phyloP scores from a whole-genome alignment of 2,329 filamentous ascomycete species.

The Sclerotinia sclerotiorum region DNA sequence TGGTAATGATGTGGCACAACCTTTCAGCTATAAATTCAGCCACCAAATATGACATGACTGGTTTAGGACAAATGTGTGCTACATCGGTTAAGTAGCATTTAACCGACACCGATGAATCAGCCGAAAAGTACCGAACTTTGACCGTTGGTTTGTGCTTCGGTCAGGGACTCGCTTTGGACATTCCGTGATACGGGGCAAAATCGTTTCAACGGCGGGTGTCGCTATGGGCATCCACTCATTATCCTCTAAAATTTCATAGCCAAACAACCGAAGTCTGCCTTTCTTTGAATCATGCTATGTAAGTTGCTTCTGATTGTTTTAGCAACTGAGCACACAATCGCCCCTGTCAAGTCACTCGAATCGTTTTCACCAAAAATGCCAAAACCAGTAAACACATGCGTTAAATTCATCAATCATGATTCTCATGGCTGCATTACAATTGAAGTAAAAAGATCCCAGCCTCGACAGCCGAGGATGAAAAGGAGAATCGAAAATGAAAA shows the following conservation, averaged over 20 bases:
- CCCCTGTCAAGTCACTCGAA: not conserved
- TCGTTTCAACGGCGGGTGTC: not conserved
- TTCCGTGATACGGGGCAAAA: not conserved
- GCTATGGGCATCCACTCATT: not conserved
- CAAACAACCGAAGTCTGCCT: not conserved
- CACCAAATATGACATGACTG: not conserved
- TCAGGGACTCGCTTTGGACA: not conserved
- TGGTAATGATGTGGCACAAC: not conserved
- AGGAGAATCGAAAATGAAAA: slow-evolving; percentile 5
- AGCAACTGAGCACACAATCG: not conserved
- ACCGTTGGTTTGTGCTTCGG: not conserved
- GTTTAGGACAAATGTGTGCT: not conserved
- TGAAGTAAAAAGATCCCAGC: not conserved
- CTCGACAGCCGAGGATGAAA: not conserved
- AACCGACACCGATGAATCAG: not conserved
- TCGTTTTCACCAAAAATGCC: not conserved
- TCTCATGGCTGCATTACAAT: slow-evolving; percentile 21
- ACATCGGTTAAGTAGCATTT: slow-evolving; percentile 1
- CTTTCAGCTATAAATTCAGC: not conserved
- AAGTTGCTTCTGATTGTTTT: not conserved
- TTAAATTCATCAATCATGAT: slow-evolving; percentile 15
- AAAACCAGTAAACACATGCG: slow-evolving; percentile 3
- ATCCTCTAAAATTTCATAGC: not conserved
- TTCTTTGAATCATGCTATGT: not conserved
- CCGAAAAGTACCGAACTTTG: not conserved